Evolutionary conservation across 495 filamentous ascomycete genomes (phyloP), one percentile per base, ranked within the genome.

Genomic region (Xylaria longipes): DNA sequence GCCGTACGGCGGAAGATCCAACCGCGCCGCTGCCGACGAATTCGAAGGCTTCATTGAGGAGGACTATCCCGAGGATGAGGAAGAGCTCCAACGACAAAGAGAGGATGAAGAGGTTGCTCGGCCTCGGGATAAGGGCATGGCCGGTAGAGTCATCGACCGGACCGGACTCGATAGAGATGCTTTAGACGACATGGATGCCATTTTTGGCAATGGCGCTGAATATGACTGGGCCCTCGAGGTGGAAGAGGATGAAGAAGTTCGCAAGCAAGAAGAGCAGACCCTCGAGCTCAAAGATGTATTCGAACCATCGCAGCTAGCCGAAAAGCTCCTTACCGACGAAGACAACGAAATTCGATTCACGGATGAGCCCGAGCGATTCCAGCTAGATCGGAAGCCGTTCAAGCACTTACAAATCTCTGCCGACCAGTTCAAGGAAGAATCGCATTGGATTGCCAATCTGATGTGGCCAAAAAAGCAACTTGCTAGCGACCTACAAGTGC

Each of bases 31-130:
- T 58, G 88, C 87, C 31, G 93, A 97, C 78, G 96, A 99, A 77
- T 94, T 98, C 76, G 96, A 92, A 65, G 96, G 94, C 78, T 99
- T 99, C 82, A 99, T 99, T 76, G 95, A 98, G 75, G 93, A 97
- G 72, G 96, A 98, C 74, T 94, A 92, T 66, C 91, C 94, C 48
- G 94, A 94, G 70, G 94, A 97, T 71, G 94, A 96, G 67, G 93
- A 88, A 50, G 89, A 95, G 74, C 84, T 87, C 25, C 90, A 91
- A 63, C 89, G 88, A 56, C 87, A 92, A 70, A 90, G 91, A 64
- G 96, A 98, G 76, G 96, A 98, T 71, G 86, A 90, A 75, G 96
- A 97, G 74, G 92, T 98, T 69, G 91, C 91, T 67, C 87, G 92
- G 45, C 91, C 94, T 2, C 84, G 86, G 69, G 85, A 91, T 71